phyloP scores from a whole-genome alignment of 441 rosid genomes.

The Breynia disticha region DNA sequence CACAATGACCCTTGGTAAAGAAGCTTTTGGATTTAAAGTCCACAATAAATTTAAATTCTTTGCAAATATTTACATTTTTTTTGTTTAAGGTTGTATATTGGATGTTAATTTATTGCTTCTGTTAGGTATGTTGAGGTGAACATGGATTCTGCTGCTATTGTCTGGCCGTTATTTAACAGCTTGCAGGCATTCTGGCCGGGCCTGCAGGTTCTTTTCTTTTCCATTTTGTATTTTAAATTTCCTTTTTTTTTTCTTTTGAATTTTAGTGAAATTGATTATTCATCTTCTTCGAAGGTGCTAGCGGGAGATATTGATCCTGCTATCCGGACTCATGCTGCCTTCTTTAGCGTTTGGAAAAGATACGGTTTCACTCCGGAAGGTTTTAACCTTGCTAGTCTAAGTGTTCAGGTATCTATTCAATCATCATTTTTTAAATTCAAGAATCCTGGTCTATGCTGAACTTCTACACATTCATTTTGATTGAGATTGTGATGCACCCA shows the following conservation, averaged over 20 bases:
- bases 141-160: conserved; percentile 98
- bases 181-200: conserved; percentile 99
- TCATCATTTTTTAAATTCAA: not conserved
- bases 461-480: not conserved
- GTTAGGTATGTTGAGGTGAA: conserved; percentile 97
- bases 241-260: not conserved
- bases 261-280: conserved; percentile 10
- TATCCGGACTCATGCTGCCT: conserved; percentile 91
- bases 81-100: conserved; percentile 3
- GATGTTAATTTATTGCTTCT: not conserved
- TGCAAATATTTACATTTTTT: conserved; percentile 1
- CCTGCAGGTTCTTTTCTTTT: conserved; percentile 57
- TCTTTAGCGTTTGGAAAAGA: conserved; percentile 91
- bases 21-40: conserved; percentile 14
- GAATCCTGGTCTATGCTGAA: not conserved
- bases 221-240: conserved; percentile 1
- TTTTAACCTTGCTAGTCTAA: conserved; percentile 81
- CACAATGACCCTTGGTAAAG: conserved; percentile 95
- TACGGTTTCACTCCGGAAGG: conserved; percentile 97
- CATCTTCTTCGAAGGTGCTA: conserved; percentile 54
- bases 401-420: conserved; percentile 43
- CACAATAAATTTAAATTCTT: conserved; percentile 19
- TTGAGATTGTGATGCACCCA: not conserved
- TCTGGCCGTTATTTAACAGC: conserved; percentile 95
- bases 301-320: conserved; percentile 97